Evolutionary conservation across 768 basidiomycete genomes (phyloP).

Genomic region (Lepiota subincarnata): DNA sequence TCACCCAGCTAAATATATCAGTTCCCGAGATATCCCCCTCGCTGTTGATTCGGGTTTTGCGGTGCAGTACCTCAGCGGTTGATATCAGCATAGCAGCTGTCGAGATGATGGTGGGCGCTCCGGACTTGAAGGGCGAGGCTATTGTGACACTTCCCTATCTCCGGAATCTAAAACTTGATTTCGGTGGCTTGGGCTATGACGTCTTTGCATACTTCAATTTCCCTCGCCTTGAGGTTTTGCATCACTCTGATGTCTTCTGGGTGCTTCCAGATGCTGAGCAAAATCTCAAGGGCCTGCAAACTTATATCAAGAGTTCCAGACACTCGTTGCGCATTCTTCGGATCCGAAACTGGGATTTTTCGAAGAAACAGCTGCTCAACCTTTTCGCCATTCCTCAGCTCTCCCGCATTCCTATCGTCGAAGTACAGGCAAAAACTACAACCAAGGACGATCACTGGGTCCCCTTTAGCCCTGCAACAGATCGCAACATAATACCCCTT

Average conservation of each 20-base stretch:
- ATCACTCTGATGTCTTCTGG: neutral
- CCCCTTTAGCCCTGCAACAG: neutral
- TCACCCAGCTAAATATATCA: conserved; percentile 3
- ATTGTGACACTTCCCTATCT: neutral
- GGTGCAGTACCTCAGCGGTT: neutral
- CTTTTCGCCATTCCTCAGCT: neutral
- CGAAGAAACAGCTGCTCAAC: neutral
- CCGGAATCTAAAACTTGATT: neutral
- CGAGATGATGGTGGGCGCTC: neutral
- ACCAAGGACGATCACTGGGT: neutral
- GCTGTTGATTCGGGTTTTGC: neutral
- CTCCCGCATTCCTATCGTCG: neutral
- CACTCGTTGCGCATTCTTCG: conserved; percentile 1
- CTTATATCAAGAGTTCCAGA: neutral
- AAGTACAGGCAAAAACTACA: neutral
- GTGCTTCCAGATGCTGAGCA: neutral
- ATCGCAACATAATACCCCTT: neutral
- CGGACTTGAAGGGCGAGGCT: neutral
- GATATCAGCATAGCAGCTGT: neutral
- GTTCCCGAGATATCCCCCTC: neutral
- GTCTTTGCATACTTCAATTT: conserved; percentile 4
- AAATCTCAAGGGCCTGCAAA: neutral
- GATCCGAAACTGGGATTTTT: neutral
- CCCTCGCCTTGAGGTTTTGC: neutral
- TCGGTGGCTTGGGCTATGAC: neutral